Conservation (phyloP, 2,329 filamentous ascomycete species). For the Penicillium sp. region DNA sequence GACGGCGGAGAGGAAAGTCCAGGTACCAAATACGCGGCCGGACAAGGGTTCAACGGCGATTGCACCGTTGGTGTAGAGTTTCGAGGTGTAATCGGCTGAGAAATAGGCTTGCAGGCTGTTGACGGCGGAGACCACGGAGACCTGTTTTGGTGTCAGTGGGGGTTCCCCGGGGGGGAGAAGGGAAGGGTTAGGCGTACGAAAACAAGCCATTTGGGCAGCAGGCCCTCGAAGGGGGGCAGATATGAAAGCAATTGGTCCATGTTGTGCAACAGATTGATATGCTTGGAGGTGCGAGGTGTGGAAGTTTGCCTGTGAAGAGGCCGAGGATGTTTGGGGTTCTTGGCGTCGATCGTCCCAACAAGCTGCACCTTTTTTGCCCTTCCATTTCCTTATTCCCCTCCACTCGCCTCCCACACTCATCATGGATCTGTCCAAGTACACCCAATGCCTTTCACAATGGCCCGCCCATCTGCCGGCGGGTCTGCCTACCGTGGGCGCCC, state of each 20-base stretch:
- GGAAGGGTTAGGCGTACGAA: constrained; percentile 53
- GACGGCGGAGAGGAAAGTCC: constrained; percentile 78
- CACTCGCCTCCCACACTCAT: constrained; percentile 1
- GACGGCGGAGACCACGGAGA: constrained; percentile 78
- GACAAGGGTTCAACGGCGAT: constrained; percentile 72
- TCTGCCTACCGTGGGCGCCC: constrained; percentile 40
- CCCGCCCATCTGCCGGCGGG: constrained; percentile 40
- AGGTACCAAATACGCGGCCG: constrained; percentile 82
- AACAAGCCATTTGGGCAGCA: constrained; percentile 68
- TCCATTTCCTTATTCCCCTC: constrained; percentile 1
- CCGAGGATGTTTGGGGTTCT: constrained; percentile 29
- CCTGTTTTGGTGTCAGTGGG: constrained; percentile 44
- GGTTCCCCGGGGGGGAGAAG: background rate
- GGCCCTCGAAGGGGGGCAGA: constrained; percentile 50
- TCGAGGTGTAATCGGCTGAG: constrained; percentile 80
- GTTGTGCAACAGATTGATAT: background rate
- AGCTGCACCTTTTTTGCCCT: constrained; percentile 17
- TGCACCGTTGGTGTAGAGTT: constrained; percentile 70
- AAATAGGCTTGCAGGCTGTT: constrained; percentile 85
- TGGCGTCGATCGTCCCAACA: constrained; percentile 31
- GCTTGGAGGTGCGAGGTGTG: background rate
- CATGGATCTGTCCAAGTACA: constrained; percentile 41
- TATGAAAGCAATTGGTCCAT: constrained; percentile 37
- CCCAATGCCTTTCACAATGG: constrained; percentile 38
- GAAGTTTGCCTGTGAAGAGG: constrained; percentile 8